Evolutionary conservation across 108 stramenopile genomes (phyloP).

Genomic region (Schizochytrium sp.): DNA sequence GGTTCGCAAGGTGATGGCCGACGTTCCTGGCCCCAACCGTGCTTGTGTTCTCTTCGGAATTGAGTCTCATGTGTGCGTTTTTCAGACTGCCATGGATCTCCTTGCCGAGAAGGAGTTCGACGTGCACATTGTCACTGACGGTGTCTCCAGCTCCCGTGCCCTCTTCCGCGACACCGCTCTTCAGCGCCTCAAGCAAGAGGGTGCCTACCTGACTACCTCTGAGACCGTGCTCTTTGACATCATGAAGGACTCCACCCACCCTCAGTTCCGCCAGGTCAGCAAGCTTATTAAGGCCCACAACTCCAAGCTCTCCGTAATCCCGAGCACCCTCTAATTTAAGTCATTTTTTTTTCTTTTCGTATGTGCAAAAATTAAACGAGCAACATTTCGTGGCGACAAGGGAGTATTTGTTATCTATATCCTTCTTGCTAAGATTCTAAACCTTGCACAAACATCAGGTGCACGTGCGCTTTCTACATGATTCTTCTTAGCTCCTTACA

Average conservation of each 20-base stretch:
- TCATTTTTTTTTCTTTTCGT: neutral
- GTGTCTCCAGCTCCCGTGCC: conserved; percentile 82
- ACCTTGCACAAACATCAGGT: too few relatives aligned
- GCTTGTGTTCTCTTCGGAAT: conserved; percentile 90
- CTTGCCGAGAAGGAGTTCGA: conserved; percentile 82
- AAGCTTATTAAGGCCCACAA: conserved; percentile 62
- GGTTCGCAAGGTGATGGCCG: conserved; percentile 59
- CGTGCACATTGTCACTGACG: conserved; percentile 90
- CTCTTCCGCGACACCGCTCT: conserved; percentile 86
- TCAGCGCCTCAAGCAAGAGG: conserved; percentile 78
- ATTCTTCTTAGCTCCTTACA: too few relatives aligned
- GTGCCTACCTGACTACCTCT: conserved; percentile 75
- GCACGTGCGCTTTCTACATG: too few relatives aligned
- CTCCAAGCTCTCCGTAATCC: neutral
- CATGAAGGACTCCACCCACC: conserved; percentile 65
- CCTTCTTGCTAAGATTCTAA: too few relatives aligned
- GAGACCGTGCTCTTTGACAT: conserved; percentile 73
- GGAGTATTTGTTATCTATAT: too few relatives aligned
- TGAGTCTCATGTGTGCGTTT: conserved; percentile 93
- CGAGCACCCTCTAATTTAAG: neutral
- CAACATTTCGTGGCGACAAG: too few relatives aligned
- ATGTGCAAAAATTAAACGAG: neutral
- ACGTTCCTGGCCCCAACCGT: conserved; percentile 77
- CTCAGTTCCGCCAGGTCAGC: conserved; percentile 61
- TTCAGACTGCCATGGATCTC: conserved; percentile 89